phyloP scores from a whole-genome alignment of 805 yeast genomes.

The Tetrapisispora fleetii region DNA sequence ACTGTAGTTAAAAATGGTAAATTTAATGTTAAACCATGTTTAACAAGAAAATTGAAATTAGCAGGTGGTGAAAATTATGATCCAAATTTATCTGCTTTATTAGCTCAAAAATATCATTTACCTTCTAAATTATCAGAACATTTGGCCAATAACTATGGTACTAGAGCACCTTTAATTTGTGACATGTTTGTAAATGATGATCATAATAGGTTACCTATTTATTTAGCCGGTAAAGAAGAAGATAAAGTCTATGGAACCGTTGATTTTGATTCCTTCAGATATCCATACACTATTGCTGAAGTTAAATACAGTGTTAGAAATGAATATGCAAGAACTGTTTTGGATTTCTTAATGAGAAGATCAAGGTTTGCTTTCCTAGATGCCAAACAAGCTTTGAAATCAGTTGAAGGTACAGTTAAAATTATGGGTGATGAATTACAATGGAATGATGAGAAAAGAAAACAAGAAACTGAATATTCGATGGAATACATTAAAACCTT shows the following conservation, averaged over 20 bases:
- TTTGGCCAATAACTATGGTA: conserved; percentile 80
- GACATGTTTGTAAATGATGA: conserved; percentile 42
- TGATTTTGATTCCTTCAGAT: conserved; percentile 40
- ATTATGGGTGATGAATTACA: conserved; percentile 70
- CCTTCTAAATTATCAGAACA: conserved; percentile 71
- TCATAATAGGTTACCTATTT: conserved; percentile 52
- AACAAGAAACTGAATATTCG: conserved; percentile 41
- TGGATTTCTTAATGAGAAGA: conserved; percentile 88
- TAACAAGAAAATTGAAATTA: conserved; percentile 40
- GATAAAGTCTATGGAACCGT: conserved; percentile 12
- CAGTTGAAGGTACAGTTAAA: conserved; percentile 78
- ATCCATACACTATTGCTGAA: conserved; percentile 88
- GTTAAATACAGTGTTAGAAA: conserved; percentile 67
- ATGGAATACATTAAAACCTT: conserved; percentile 51
- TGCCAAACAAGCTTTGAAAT: conserved; percentile 68
- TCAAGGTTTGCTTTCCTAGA: conserved; percentile 87
- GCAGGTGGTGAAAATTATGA: conserved; percentile 80
- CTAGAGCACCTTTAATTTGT: conserved; percentile 72
- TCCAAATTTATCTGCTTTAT: conserved; percentile 60
- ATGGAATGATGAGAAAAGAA: conserved; percentile 57
- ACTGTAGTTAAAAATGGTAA: conserved; percentile 45
- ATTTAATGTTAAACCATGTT: conserved; percentile 34
- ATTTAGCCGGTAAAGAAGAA: conserved; percentile 39
- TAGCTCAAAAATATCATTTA: conserved; percentile 67
- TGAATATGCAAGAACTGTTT: conserved; percentile 81